Conservation (phyloP, 1,139 yeast species). For the Lodderomyces theae region DNA sequence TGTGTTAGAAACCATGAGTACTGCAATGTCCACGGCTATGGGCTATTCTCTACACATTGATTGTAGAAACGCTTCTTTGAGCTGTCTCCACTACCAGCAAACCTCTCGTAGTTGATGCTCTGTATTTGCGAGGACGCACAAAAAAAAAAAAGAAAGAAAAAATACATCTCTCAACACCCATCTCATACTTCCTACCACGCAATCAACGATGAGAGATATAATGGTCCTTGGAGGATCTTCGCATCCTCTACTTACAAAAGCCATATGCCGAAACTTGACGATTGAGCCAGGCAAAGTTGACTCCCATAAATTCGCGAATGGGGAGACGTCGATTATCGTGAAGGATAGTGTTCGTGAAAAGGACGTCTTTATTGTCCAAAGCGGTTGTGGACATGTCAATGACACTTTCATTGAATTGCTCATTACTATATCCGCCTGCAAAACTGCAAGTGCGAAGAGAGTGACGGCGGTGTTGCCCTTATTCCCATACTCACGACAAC, state of each 20-base stretch:
- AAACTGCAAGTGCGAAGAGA: constrained; percentile 88
- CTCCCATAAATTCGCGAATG: constrained; percentile 66
- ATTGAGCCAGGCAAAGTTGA: constrained; percentile 58
- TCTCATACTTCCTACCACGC: not conserved
- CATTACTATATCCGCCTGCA: constrained; percentile 90
- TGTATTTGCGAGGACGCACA: no score
- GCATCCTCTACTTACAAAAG: constrained; percentile 60
- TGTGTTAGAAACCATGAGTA: no score
- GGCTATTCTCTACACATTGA: no score
- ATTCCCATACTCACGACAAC: constrained; percentile 95
- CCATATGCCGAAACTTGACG: constrained; percentile 63
- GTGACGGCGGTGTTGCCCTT: constrained; percentile 94
- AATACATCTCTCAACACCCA: not conserved
- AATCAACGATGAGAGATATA: constrained; percentile 60
- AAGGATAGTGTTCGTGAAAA: constrained; percentile 87
- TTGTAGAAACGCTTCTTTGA: no score
- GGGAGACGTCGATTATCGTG: constrained; percentile 85
- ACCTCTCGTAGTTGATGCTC: no score
- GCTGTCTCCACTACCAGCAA: no score
- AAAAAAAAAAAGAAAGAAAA: constrained; percentile 3
- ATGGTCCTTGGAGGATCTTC: constrained; percentile 78
- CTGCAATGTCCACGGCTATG: no score
- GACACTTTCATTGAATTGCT: constrained; percentile 86
- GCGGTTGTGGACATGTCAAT: constrained; percentile 87
- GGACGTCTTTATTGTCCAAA: constrained; percentile 82